Conservation (phyloP, 2,329 filamentous ascomycete species). For the Cladosporium halotolerans region DNA sequence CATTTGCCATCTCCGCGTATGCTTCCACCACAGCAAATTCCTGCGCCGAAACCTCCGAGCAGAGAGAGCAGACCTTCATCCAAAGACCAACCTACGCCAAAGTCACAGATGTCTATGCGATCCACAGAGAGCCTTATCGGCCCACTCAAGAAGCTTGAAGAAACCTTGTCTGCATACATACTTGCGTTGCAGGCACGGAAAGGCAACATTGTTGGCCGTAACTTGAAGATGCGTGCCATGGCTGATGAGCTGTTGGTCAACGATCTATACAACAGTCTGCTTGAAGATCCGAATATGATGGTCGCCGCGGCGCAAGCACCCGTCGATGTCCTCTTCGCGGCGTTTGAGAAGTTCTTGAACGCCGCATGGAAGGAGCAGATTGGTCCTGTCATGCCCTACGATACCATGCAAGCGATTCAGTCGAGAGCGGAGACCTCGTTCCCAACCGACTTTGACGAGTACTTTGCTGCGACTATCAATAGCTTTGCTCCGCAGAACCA, state of each 20-base stretch:
- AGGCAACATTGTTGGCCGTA: constrained; percentile 76
- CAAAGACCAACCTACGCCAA: constrained; percentile 23
- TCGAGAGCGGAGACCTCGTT: constrained; percentile 55
- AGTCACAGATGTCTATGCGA: constrained; percentile 50
- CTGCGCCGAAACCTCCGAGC: constrained; percentile 30
- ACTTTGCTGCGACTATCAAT: constrained; percentile 47
- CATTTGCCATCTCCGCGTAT: constrained; percentile 21
- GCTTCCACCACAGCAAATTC: constrained; percentile 23
- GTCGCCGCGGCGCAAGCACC: constrained; percentile 68
- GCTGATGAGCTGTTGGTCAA: constrained; percentile 79
- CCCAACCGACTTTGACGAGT: constrained; percentile 62
- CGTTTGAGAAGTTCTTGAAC: constrained; percentile 87
- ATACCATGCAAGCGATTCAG: constrained; percentile 69
- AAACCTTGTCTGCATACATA: constrained; percentile 77
- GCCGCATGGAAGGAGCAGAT: constrained; percentile 86
- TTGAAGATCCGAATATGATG: constrained; percentile 74
- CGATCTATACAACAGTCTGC: constrained; percentile 80
- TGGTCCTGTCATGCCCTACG: constrained; percentile 71
- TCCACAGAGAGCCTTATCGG: constrained; percentile 38
- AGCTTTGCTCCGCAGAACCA: constrained; percentile 55
- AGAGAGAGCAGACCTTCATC: constrained; percentile 32
- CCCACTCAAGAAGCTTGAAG: constrained; percentile 68
- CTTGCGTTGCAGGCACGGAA: constrained; percentile 77
- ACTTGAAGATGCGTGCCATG: constrained; percentile 60
- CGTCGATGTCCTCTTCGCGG: constrained; percentile 79